phyloP scores from a whole-genome alignment of 805 yeast species.

The Saccharomycopsis synnaedendra region DNA sequence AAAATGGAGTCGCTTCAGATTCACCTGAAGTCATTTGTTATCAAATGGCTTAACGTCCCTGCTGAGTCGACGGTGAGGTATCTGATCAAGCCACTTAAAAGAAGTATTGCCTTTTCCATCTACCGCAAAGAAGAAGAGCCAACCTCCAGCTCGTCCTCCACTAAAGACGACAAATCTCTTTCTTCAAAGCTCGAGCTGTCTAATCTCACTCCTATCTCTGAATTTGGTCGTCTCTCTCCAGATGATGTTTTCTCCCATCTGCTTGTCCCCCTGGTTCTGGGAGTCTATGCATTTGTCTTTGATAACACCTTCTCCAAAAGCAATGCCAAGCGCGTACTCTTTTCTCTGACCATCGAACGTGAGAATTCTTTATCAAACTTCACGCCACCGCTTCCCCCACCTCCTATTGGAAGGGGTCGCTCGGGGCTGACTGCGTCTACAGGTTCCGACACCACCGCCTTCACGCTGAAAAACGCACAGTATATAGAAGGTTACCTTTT shows the following conservation, averaged over 20 bases:
- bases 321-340: constrained; percentile 68
- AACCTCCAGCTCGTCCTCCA: background rate
- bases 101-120: constrained; percentile 33
- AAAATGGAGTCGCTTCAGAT: constrained; percentile 86
- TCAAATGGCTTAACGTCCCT: constrained; percentile 82
- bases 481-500: constrained; percentile 67
- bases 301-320: constrained; percentile 88
- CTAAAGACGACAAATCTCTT: constrained; percentile 2
- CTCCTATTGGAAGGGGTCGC: background rate
- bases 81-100: constrained; percentile 71
- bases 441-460: constrained; percentile 9
- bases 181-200: constrained; percentile 10
- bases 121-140: background rate
- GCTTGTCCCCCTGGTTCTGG: constrained; percentile 27
- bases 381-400: background rate
- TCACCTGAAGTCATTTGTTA: constrained; percentile 78
- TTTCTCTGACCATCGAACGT: constrained; percentile 34
- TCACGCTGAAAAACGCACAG: constrained; percentile 48
- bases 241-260: constrained; percentile 18
- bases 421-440: too few species aligned
- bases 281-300: constrained; percentile 77
- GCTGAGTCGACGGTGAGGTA: constrained; percentile 57
- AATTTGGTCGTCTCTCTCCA: constrained; percentile 26
- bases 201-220: constrained; percentile 4
- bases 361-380: background rate